These are phyloP conservation scores for Acanthamoeba castellanii DNA, from an alignment of 208 protist genomes.

Conservation along the genomic window DNA sequence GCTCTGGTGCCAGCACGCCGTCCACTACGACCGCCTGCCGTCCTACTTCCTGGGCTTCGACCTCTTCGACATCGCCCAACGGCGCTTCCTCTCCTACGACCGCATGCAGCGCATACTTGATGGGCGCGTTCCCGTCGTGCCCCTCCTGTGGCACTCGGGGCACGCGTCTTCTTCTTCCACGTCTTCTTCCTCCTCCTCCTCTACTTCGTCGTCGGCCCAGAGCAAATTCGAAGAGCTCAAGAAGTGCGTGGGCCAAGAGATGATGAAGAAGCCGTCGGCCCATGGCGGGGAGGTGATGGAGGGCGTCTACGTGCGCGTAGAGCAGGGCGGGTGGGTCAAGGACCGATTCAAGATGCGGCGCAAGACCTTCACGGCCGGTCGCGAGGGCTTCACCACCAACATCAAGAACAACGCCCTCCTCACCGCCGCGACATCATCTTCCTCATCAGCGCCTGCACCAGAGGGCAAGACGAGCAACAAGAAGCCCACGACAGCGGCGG, in stretches of 20 bases:
- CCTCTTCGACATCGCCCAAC: constrained; percentile 47
- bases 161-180: neutral
- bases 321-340: constrained; percentile 16
- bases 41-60: constrained; percentile 68
- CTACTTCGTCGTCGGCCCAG: neutral
- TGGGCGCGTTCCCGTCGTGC: constrained; percentile 1
- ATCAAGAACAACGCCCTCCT: constrained; percentile 34
- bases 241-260: constrained; percentile 19
- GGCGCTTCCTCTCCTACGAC: constrained; percentile 36
- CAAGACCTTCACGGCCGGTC: constrained; percentile 56
- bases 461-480: neutral
- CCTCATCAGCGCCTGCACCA: neutral
- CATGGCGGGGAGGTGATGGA: constrained; percentile 38
- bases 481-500: neutral
- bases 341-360: constrained; percentile 66
- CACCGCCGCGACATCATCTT: neutral
- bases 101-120: neutral
- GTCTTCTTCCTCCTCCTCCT: too few relatives aligned
- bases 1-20: constrained; percentile 54
- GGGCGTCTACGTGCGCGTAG: constrained; percentile 61
- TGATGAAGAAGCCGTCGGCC: neutral
- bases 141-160: neutral
- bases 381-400: constrained; percentile 24
- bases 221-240: neutral
- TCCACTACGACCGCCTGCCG: constrained; percentile 63